Percentiles rank a stretch among this genome's conserved stretches.
Conservation (phyloP, 768 basidiomycete genomes). For the Lentinula aciculospora region DNA sequence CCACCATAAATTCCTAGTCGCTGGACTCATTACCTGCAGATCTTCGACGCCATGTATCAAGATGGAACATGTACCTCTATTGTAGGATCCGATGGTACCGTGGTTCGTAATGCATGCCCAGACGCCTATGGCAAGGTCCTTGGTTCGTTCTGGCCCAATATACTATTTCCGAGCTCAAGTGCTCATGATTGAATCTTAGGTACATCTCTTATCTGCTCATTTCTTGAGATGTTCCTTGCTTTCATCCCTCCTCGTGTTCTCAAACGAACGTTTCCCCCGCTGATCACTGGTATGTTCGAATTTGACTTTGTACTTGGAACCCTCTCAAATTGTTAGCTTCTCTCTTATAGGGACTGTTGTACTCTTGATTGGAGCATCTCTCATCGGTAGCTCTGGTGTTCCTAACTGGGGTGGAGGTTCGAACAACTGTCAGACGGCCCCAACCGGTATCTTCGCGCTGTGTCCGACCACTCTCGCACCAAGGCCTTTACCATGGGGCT, state of each 20-base stretch:
- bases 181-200: slow-evolving; percentile 28
- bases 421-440: slow-evolving; percentile 60
- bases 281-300: slow-evolving; percentile 55
- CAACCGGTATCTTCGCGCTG: slow-evolving; percentile 60
- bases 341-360: slow-evolving; percentile 58
- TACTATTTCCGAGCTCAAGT: not conserved
- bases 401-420: slow-evolving; percentile 84
- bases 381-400: slow-evolving; percentile 70
- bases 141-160: slow-evolving; percentile 29
- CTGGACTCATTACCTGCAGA: slow-evolving; percentile 26
- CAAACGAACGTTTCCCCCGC: slow-evolving; percentile 69
- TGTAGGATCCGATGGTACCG: slow-evolving; percentile 50
- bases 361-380: slow-evolving; percentile 72
- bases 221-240: slow-evolving; percentile 75
- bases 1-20: not conserved
- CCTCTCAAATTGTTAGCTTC: not conserved
- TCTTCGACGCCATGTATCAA: slow-evolving; percentile 72
- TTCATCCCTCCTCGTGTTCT: slow-evolving; percentile 64
- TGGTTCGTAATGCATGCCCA: slow-evolving; percentile 59
- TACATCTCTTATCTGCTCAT: slow-evolving; percentile 70
- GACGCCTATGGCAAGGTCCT: slow-evolving; percentile 79
- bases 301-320: not conserved
- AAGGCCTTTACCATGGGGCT: slow-evolving; percentile 73
- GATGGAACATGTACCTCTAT: slow-evolving; percentile 72
- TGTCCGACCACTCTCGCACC: slow-evolving; percentile 73